Evolutionary conservation across 768 basidiomycete species (phyloP), one percentile per base, ranked within the genome.

Genomic region (Mycena pura): DNA sequence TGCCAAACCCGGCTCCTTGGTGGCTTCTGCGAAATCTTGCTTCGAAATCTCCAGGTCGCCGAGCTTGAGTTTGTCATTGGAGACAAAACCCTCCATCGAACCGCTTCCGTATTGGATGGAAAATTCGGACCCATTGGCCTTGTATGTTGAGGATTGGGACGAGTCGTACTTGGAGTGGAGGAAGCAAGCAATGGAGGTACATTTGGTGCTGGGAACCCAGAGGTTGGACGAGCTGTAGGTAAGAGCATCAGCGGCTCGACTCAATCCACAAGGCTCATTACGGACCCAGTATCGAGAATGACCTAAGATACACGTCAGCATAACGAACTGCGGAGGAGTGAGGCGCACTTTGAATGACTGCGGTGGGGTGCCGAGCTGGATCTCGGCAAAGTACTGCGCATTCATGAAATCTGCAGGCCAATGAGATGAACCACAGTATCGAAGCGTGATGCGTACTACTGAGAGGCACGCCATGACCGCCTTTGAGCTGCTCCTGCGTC

Each of bases 71-170:
- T 71, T 72, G 69, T 99, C 97, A 60, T 86, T 87, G 11, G 95
- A 98, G 54, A 99, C 90, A 72, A 91, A 95, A 56, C 97, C 97
- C 73, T 97, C 90, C 88, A 99, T 94, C 2, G 95, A 95, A 24
- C 97, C 97, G 28, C 94, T 91, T 14, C 97, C 97, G 72, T 99
- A 99, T 63, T 87, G 91, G 66, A 99, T 99, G 40, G 88, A 85
- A 70, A 99, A 99, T 6, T 84, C 80, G 45, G 92, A 81, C 6
- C 95, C 96, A 75, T 99, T 99, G 67, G 86, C 82, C 77, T 92
- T 92, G 87, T 96, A 89, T 0, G 95, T 86, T 1, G 89, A 87
- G 0, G 97, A 99, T 0, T 83, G 62, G 13, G 76, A 70, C 1
- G 92, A 88, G 65, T 97, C 90, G 72, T 97, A 99, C 81, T 97